Evolutionary conservation across 371 early-diverging fungal species (phyloP).

Genomic region (Apophysomyces elegans): DNA sequence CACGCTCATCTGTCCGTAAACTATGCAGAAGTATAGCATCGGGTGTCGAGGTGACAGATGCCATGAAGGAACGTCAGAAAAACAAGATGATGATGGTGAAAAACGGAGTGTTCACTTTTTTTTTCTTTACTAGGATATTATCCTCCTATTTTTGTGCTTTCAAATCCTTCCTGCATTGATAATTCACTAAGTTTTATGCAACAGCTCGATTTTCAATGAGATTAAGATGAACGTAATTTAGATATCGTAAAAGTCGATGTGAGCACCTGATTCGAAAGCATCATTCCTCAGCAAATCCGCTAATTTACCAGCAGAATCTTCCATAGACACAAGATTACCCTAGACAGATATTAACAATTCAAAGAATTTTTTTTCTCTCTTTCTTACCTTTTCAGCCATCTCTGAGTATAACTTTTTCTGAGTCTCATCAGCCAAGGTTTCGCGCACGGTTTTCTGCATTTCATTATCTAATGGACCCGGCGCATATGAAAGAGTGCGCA

Average conservation of each 20-base stretch:
- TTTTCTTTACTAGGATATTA: slow-evolving; percentile 5
- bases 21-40: slow-evolving; percentile 12
- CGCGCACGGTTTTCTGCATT: slow-evolving; percentile 83
- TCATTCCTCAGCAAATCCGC: slow-evolving; percentile 56
- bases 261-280: slow-evolving; percentile 73
- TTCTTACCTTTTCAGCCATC: slow-evolving; percentile 67
- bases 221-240: slow-evolving; percentile 11
- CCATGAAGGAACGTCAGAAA: background rate
- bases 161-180: slow-evolving; percentile 10
- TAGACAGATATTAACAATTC: slow-evolving; percentile 18
- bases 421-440: slow-evolving; percentile 72
- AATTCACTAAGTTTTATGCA: slow-evolving; percentile 1
- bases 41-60: slow-evolving; percentile 2
- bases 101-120: background rate
- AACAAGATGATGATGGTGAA: background rate
- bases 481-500: slow-evolving; percentile 81
- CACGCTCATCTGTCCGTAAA: slow-evolving; percentile 25
- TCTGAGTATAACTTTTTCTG: slow-evolving; percentile 63
- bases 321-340: slow-evolving; percentile 75
- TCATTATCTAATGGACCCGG: slow-evolving; percentile 91
- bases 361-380: slow-evolving; percentile 36
- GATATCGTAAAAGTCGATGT: slow-evolving; percentile 84
- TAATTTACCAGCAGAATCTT: slow-evolving; percentile 70
- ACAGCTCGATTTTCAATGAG: slow-evolving; percentile 7
- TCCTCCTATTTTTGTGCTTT: background rate